phyloP scores from a whole-genome alignment of 2,329 filamentous ascomycete species.

The Myotisia sp. region DNA sequence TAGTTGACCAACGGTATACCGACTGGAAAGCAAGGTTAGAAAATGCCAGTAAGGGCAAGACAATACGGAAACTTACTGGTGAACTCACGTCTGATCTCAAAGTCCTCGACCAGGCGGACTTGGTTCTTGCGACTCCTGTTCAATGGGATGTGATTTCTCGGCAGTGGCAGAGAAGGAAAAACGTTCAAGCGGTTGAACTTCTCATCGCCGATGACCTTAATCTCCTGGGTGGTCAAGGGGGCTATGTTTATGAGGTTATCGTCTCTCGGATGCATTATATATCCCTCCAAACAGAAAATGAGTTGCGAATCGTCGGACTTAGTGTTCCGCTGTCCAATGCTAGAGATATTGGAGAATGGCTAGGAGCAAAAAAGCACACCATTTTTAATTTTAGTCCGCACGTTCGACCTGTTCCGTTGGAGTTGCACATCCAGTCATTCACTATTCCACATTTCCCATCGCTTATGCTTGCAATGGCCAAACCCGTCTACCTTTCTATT shows the following conservation, averaged over 20 bases:
- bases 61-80: conserved; percentile 82
- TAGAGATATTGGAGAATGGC: conserved; percentile 90
- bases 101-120: conserved; percentile 69
- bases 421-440: conserved; percentile 90
- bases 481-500: conserved; percentile 80
- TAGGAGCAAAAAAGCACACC: conserved; percentile 92
- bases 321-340: conserved; percentile 89
- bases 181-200: conserved; percentile 75
- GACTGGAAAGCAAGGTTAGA: conserved; percentile 74
- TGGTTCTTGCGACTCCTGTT: conserved; percentile 78
- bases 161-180: conserved; percentile 93
- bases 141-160: conserved; percentile 95
- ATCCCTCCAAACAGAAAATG: conserved; percentile 68
- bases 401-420: conserved; percentile 73
- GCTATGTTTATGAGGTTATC: conserved; percentile 87
- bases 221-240: conserved; percentile 71
- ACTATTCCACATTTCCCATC: conserved; percentile 94
- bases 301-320: conserved; percentile 74
- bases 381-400: conserved; percentile 98
- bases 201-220: conserved; percentile 95
- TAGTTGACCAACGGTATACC: conserved; percentile 65
- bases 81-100: conserved; percentile 86
- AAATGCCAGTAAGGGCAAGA: conserved; percentile 64
- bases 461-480: conserved; percentile 95
- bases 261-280: conserved; percentile 98